These are phyloP conservation scores for Phytophthora crassamura DNA, from an alignment of 352 stramenopile species.

Conservation along the genomic window DNA sequence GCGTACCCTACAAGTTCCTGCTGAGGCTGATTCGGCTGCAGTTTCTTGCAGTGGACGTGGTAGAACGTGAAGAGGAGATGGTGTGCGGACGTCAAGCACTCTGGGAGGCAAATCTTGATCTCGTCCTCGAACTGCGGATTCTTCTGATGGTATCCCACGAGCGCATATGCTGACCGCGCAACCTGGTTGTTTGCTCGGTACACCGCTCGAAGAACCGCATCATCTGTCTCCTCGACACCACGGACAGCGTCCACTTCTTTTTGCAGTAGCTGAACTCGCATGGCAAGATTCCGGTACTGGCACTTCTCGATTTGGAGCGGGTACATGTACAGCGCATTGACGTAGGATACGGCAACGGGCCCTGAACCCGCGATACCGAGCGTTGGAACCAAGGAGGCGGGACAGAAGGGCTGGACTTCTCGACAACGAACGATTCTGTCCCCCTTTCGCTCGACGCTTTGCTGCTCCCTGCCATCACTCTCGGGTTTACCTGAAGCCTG, in stretches of 20 bases:
- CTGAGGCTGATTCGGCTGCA: constrained; percentile 59
- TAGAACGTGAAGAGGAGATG: constrained; percentile 82
- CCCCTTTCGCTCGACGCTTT: neutral
- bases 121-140: constrained; percentile 80
- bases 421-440: constrained; percentile 35
- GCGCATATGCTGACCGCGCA: constrained; percentile 32
- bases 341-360: constrained; percentile 60
- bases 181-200: constrained; percentile 46
- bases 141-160: constrained; percentile 86
- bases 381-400: constrained; percentile 33
- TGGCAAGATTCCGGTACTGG: constrained; percentile 68
- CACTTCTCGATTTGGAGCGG: constrained; percentile 71
- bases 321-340: constrained; percentile 74
- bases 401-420: constrained; percentile 76
- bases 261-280: constrained; percentile 71
- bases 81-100: constrained; percentile 51
- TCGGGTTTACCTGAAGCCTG: neutral
- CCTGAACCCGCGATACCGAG: constrained; percentile 57
- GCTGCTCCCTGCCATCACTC: constrained; percentile 3
- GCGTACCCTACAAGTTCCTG: constrained; percentile 73
- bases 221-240: constrained; percentile 42
- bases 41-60: constrained; percentile 86
- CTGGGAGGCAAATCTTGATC: constrained; percentile 74
- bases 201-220: constrained; percentile 43
- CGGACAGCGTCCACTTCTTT: constrained; percentile 54